Base-by-base conservation (phyloP, 331 rosid species). In the Ulmus americana region DNA sequence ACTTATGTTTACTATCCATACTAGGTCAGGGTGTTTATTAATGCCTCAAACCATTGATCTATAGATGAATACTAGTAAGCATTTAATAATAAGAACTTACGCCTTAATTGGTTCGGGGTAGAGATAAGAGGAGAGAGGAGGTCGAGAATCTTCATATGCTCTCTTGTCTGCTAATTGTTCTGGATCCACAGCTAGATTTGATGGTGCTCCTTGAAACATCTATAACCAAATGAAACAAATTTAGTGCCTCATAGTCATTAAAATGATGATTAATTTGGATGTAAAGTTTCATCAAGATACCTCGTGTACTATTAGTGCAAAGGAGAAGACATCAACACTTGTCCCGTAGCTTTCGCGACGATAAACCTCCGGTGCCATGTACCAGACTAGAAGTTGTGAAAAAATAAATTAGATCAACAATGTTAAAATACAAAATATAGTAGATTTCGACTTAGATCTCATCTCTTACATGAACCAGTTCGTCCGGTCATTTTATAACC, bases 291-390 rank as follows among this genome's bases (percentile, higher is more conserved):
- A 60, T 14, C 8, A n/a, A 14, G 20, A 7, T 60, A 72, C 77
- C 63, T 73, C 77, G 6, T 59, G 61, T 40, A 73, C 77, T 45
- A 73, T 13, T n/a, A 66, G 63, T 51, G 68, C 63, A n/a, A 73
- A 66, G 6, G 77, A 59, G 58, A 73, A 73, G 40, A 73, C 70
- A 39, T 73, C 77, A 0, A 73, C 70, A 16, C 59, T 45, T 22
- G 15, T 73, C 35, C 77, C 77, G 40, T 60, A 66, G 15, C 68
- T 43, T 67, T 73, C 73, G 4, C 77, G 69, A 52, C 77, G 69
- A 73, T 67, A 67, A 11, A 73, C 77, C 58, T 73, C 77, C 7
- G 77, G 77, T 13, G 69, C 77, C 77, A 73, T 73, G 64, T 73
- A 73, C 2, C 73, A 73, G 53, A 51, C 73, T 73, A 52, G 58